Evolutionary conservation across 305 asterid species (phyloP), one percentile per base, ranked within the genome.

Genomic region (Solanum hybrid): DNA sequence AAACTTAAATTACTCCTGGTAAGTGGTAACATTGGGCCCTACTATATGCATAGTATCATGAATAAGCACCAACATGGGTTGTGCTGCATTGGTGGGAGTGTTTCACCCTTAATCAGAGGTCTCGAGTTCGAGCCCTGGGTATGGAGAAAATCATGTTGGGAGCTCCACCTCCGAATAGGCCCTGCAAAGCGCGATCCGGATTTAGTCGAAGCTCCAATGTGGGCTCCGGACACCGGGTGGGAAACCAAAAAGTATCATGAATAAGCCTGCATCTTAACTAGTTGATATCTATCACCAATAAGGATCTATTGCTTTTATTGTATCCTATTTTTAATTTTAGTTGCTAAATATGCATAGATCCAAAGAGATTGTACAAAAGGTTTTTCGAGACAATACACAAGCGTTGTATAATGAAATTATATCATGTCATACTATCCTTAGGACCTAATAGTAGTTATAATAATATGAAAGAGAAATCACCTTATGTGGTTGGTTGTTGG

Each of bases 401-500:
- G 42, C 3, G 4, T 0, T 35, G 31, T 78, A 35, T 36, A 36
- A 11, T 35, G 64, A 7, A 78, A 36, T 78, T 78, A 78, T 36
- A 78, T 78, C 56, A 78, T 78, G 85, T 78, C 85, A 11, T 36
- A 37, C 6, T 35, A 29, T 73, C n/a, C 36, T 27, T 2, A 35
- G 85, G 17, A 35, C 51, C 31, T 35, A 78, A 5, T 78, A 22
- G 85, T 36, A 79, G 64, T 6, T n/a, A 38, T 29, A 12, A 79
- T 77, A 34, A 76, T 76, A 32, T 19, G 84, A 19, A 77, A 69
- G 56, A 12, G 40, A 85, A 51, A 56, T 11, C 24, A 95, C 99
- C 98, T 95, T 87, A 27, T 88, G 85, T 60, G 88, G 91, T 66
- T 92, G 88, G 71, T 90, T 69, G 64, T 92, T 90, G 78, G 97